Evolutionary conservation across 129 eudicot species (phyloP).

Genomic region (Glebionis coronaria): DNA sequence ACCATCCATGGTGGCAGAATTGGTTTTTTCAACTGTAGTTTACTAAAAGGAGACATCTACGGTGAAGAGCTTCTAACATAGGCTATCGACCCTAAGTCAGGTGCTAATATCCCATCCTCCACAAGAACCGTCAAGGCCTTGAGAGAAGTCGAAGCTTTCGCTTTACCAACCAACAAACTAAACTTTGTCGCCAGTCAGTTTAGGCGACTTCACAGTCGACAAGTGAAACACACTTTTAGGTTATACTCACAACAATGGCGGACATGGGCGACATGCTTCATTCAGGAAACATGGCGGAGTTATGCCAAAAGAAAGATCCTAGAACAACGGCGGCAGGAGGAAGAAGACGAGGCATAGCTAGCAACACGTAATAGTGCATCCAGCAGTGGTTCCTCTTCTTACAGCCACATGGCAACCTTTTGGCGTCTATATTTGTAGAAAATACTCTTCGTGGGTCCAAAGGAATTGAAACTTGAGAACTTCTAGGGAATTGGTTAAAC

Average conservation of each 20-base stretch:
- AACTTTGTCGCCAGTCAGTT: slow-evolving; percentile 90
- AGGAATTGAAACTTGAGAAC: slow-evolving; percentile 12
- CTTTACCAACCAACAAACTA: slow-evolving; percentile 76
- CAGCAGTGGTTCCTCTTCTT: slow-evolving; percentile 24
- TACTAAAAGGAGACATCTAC: slow-evolving; percentile 80
- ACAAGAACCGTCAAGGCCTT: no score
- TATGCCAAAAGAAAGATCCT: slow-evolving; percentile 66
- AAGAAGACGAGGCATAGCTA: slow-evolving; percentile 49
- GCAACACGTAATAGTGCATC: slow-evolving; percentile 32
- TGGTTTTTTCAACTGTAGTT: slow-evolving; percentile 83
- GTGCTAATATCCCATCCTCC: slow-evolving; percentile 77
- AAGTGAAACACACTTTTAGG: slow-evolving; percentile 90
- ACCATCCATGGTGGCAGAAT: slow-evolving; percentile 93
- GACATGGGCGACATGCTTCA: slow-evolving; percentile 94
- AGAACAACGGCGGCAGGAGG: slow-evolving; percentile 65
- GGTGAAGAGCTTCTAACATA: slow-evolving; percentile 99
- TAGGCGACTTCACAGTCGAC: slow-evolving; percentile 91
- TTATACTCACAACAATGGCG: slow-evolving; percentile 93
- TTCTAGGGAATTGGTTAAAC: slow-evolving; percentile 13
- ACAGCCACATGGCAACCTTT: slow-evolving; percentile 49
- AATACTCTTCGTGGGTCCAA: slow-evolving; percentile 18
- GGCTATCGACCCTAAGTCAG: slow-evolving; percentile 90
- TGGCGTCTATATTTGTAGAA: slow-evolving; percentile 7
- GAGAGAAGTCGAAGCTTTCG: no score
- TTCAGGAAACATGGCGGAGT: slow-evolving; percentile 93